Conservation (phyloP, 768 basidiomycete genomes). For the Boletus insuetus region DNA sequence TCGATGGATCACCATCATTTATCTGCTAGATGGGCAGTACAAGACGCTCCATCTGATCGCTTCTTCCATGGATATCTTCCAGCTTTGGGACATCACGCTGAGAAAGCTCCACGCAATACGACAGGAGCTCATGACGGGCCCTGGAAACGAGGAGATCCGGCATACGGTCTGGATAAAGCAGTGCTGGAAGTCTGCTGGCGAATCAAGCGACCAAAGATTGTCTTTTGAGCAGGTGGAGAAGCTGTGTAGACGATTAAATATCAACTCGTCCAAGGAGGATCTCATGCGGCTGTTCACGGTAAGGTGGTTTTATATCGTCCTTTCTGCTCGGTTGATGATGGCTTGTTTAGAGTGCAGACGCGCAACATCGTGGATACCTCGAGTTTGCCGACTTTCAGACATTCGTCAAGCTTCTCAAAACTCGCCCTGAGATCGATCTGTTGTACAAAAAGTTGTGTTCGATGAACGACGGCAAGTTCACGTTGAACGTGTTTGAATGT, state of each 20-base stretch:
- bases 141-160: constrained; percentile 59
- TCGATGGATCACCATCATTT: constrained; percentile 84
- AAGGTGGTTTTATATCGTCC: neutral
- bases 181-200: constrained; percentile 76
- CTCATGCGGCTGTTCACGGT: constrained; percentile 61
- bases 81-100: constrained; percentile 64
- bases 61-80: constrained; percentile 56
- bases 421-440: constrained; percentile 75
- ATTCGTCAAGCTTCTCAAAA: constrained; percentile 81
- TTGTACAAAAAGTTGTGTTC: constrained; percentile 50
- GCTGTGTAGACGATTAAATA: constrained; percentile 69
- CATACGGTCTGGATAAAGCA: constrained; percentile 76
- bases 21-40: constrained; percentile 71
- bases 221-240: constrained; percentile 71
- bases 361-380: constrained; percentile 51
- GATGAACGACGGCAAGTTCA: constrained; percentile 32
- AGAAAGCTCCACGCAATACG: constrained; percentile 62
- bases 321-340: neutral
- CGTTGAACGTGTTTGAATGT: constrained; percentile 39
- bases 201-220: constrained; percentile 57
- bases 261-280: constrained; percentile 52
- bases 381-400: constrained; percentile 77
- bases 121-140: constrained; percentile 66
- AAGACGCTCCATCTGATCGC: constrained; percentile 88
- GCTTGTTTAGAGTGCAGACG: constrained; percentile 58